Evolutionary conservation across 2,329 filamentous ascomycete species (phyloP).

Genomic region (Plectosphaerella sp.): DNA sequence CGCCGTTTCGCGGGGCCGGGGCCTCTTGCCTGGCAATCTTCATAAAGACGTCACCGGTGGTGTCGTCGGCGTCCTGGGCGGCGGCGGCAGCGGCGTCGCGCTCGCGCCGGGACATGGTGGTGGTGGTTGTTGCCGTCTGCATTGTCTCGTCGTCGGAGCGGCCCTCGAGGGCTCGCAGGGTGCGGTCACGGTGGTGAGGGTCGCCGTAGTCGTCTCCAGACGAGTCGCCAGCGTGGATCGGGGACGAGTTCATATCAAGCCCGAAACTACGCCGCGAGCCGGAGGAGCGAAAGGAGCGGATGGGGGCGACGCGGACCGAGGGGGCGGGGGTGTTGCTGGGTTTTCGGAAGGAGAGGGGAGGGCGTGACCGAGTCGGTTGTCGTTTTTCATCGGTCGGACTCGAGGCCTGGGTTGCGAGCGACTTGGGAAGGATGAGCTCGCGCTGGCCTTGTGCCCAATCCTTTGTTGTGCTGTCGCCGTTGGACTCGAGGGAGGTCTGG

Average conservation of each 20-base stretch:
- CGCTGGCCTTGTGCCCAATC: constrained; percentile 38
- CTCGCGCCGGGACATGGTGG: constrained; percentile 18
- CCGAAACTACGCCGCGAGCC: constrained; percentile 50
- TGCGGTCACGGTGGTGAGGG: constrained; percentile 41
- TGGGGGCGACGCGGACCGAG: constrained; percentile 44
- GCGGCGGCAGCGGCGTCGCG: constrained; percentile 4
- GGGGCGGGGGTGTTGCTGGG: constrained; percentile 25
- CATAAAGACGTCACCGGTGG: constrained; percentile 51
- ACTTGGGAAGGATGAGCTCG: constrained; percentile 42
- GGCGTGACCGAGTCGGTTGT: constrained; percentile 32
- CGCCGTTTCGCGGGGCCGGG: constrained; percentile 23
- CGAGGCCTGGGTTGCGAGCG: constrained; percentile 22
- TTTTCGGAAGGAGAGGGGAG: constrained; percentile 45
- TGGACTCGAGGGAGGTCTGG: not conserved
- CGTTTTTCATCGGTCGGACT: constrained; percentile 45
- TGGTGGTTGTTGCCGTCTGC: constrained; percentile 24
- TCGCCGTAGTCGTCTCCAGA: constrained; percentile 36
- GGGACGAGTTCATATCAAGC: constrained; percentile 46
- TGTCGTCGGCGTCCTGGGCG: constrained; percentile 42
- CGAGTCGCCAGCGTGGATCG: constrained; percentile 36
- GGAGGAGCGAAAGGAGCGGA: constrained; percentile 52
- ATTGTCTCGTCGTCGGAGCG: constrained; percentile 28
- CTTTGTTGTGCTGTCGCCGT: constrained; percentile 23
- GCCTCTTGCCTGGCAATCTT: constrained; percentile 53
- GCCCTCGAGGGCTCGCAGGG: constrained; percentile 48